These are phyloP conservation scores for Stellera chamaejasme DNA, from an alignment of 345 rosid species.

Conservation along the genomic window DNA sequence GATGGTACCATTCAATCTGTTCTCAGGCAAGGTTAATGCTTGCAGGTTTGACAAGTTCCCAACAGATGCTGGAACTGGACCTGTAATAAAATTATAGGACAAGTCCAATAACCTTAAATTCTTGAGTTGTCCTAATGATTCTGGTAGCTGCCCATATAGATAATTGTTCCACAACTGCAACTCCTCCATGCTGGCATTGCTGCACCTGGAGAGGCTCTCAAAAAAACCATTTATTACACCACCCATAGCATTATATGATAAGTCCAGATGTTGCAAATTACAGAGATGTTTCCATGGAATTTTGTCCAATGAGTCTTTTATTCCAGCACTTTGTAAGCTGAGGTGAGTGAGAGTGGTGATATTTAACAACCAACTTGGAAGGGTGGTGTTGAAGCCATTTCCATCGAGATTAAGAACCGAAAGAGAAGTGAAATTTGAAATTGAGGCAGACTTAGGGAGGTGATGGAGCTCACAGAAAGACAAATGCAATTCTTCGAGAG, in stretches of 20 bases:
- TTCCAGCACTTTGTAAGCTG: too few relatives aligned
- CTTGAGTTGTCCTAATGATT: too few relatives aligned
- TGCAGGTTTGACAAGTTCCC: constrained; percentile 18
- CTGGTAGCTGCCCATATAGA: neutral
- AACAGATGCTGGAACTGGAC: constrained; percentile 21
- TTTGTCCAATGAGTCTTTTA: too few relatives aligned
- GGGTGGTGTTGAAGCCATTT: constrained; percentile 19
- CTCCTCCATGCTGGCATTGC: neutral
- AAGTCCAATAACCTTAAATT: too few relatives aligned
- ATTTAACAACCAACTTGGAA: constrained; percentile 21
- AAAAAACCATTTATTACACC: neutral
- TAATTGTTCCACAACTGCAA: neutral
- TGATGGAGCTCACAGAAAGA: constrained; percentile 13
- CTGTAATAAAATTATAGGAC: neutral
- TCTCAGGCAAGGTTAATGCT: constrained; percentile 8
- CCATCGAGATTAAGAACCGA: constrained; percentile 20
- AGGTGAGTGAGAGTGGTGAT: constrained; percentile 8
- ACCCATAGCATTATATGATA: constrained; percentile 2
- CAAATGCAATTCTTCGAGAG: constrained; percentile 22
- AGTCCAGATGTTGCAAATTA: constrained; percentile 1
- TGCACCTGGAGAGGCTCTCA: constrained; percentile 3
- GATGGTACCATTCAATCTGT: constrained; percentile 21
- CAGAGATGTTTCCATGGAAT: neutral
- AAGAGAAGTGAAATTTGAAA: constrained; percentile 16
- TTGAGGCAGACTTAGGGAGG: constrained; percentile 13